These are phyloP conservation scores for Neurospora cerealis DNA, from an alignment of 495 filamentous ascomycete species.

Conservation along the genomic window DNA sequence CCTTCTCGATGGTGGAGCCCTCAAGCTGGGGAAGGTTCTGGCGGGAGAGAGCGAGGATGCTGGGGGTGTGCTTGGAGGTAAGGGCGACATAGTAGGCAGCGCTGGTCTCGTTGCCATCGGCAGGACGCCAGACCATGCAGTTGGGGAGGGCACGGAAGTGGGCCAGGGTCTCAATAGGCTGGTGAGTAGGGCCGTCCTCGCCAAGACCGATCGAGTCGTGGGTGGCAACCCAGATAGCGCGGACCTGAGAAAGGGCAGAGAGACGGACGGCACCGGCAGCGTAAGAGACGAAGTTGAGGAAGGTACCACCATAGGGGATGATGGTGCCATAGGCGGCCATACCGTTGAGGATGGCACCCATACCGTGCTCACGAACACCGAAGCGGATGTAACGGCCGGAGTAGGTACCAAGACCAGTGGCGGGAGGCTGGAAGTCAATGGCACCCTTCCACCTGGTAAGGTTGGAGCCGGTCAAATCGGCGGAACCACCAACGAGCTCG, in stretches of 20 bases:
- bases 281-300: conserved; percentile 99
- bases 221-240: conserved; percentile 92
- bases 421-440: conserved; percentile 92
- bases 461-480: conserved; percentile 97
- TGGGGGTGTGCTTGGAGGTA: conserved; percentile 82
- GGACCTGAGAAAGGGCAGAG: conserved; percentile 82
- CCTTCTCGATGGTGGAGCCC: conserved; percentile 76
- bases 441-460: conserved; percentile 97
- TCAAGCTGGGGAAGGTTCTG: conserved; percentile 99
- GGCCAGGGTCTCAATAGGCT: conserved; percentile 98
- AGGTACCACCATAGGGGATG: conserved; percentile 89
- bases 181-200: conserved; percentile 97
- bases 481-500: conserved; percentile 90
- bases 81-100: conserved; percentile 96
- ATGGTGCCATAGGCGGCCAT: conserved; percentile 90
- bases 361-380: conserved; percentile 94
- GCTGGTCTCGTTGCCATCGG: conserved; percentile 96
- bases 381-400: conserved; percentile 90
- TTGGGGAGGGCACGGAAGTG: conserved; percentile 99
- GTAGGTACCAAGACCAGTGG: conserved; percentile 75
- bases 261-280: conserved; percentile 92
- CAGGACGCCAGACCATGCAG: conserved; percentile 99
- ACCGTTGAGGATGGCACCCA: conserved; percentile 98
- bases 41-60: conserved; percentile 87
- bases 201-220: conserved; percentile 99